phyloP scores from a whole-genome alignment of 495 filamentous ascomycete species.

The Podospora tetraspora region DNA sequence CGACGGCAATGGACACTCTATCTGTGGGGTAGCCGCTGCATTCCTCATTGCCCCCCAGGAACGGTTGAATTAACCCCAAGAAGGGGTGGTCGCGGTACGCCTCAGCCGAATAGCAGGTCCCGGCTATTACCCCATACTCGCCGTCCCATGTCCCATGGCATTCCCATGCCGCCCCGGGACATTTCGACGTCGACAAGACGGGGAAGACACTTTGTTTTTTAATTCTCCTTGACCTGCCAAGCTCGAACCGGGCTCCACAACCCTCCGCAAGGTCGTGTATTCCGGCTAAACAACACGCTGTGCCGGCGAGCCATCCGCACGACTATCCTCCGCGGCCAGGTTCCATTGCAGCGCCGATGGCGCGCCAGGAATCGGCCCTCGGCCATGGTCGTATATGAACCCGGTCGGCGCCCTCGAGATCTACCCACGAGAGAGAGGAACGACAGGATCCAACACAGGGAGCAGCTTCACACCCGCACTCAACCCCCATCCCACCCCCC shows the following conservation, averaged over 20 bases:
- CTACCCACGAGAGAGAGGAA: too few species aligned
- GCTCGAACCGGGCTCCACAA: too few species aligned
- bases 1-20: neutral
- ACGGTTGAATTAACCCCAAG: neutral
- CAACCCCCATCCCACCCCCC: neutral
- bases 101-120: neutral
- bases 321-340: too few species aligned
- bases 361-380: neutral
- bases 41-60: neutral
- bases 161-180: too few species aligned
- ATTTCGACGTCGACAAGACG: too few species aligned
- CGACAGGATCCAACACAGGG: too few species aligned
- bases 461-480: too few species aligned
- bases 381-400: neutral
- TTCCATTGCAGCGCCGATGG: neutral
- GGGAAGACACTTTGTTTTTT: too few species aligned
- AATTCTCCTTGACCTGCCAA: too few species aligned
- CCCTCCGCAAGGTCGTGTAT: conserved; percentile 4
- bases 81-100: neutral
- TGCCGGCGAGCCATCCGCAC: neutral
- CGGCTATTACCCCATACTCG: neutral
- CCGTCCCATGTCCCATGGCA: neutral
- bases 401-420: too few species aligned
- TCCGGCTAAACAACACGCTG: conserved; percentile 3
- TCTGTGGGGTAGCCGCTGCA: too few species aligned